Base-by-base conservation (phyloP, 768 basidiomycete species). In the Baorangia bicolor region DNA sequence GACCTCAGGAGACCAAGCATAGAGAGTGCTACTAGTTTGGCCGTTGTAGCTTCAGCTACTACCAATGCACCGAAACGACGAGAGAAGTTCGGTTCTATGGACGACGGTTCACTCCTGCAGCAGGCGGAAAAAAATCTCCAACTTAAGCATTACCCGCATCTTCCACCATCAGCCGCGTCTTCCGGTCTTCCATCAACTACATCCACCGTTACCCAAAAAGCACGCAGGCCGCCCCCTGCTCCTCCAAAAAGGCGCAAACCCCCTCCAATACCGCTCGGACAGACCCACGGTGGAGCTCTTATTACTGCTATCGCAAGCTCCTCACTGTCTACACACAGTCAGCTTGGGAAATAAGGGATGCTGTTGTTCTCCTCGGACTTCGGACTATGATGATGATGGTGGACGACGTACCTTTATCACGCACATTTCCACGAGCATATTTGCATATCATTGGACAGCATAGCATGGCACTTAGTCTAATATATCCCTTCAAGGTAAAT, bases 181-280 rank as follows among this genome's bases (percentile, higher is more conserved):
- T 52, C 64, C 51, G 43, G 34, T 62, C 33, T 62, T 57, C 30
- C 56, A 41, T 34, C 64, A 38, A 51, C 55, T 49, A 50, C 55
- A 12, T 58, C 65, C 43, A 51, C 54, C 31, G 60, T 59, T 34
- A 67, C 65, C n/a, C 65, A 56, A 28, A 69, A 68, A 53, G 44
- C 49, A 48, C 77, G 80, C 51, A 71, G 83, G 52, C 80, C 88
- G 3, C 85, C 88, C 0, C 84, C 89, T n/a, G 80, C 84, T 11
- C 86, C 87, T 20, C 79, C 79, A 4, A 83, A 84, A 64, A 77
- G 88, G 42, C 74, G 89, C 64, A 88, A 87, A 61, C 84, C 89
- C 2, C 89, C 90, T 33, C 85, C 88, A 16, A 77, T 86, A 42
- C 87, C 90, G 11, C 71, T 78, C 2, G 76, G 74, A 30, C 75